Evolutionary conservation across 495 filamentous ascomycete genomes (phyloP), one percentile per base, ranked within the genome.

Genomic region (Xylaria flabelliformis): DNA sequence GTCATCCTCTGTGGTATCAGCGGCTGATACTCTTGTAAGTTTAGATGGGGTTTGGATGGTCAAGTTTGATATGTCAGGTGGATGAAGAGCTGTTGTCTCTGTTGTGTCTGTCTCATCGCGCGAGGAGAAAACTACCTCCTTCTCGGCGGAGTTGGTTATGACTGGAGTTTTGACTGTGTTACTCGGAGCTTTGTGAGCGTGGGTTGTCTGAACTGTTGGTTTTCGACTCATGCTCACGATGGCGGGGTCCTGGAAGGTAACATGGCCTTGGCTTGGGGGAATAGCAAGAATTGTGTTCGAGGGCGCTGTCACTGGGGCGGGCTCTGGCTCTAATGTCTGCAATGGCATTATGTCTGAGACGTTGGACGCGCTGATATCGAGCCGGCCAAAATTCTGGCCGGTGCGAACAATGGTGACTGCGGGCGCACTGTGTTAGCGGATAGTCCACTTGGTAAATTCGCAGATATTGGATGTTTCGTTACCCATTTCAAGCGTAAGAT

Each of bases 401-500:
- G 77, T 80, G 9, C 72, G 72, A 46, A 78, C 61, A 24, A 77
- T 64, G 7, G 72, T 32, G 63, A 55, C 66, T 79, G 42, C 10
- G 46, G 7, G 44, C 61, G 50, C 39, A 56, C 44, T 58, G 42
- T 29, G 61, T 74, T 65, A 75, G 71, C 59, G 39, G 26, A 56
- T 32, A 5, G 12, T 4, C 26, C 53, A n/a, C 12, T 56, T 2
- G 1, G 36, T 15, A n/a, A 8, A 29, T 29, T n/a, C 7, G 17
- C 1, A 17, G 61, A 46, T 17, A 39, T 24, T 13, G 2, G 36
- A 29, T 29, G 15, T 7, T 29, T 34, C 74, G 87, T 72, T 84
- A 96, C 95, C 95, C 86, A 97, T 88, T 63, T 86, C 86, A 29
- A 99, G 86, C 29, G 90, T 90, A 73, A 99, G 84, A 53, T 90